Conservation (phyloP, 2,329 filamentous ascomycete genomes). For the Ophiobolus disseminans region DNA sequence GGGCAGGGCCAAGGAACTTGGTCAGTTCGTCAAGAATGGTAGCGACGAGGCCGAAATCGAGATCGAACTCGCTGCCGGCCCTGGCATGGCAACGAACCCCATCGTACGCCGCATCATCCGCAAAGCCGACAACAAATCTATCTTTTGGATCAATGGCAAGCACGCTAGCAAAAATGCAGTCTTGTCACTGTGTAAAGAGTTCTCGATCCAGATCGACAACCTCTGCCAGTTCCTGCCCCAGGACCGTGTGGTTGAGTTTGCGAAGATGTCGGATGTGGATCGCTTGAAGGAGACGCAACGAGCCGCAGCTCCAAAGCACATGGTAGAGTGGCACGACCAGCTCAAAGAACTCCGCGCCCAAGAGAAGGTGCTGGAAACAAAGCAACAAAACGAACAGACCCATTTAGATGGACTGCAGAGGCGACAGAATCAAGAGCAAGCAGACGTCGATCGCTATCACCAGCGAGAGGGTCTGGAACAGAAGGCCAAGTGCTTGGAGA, state of each 20-base stretch:
- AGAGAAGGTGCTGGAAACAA: conserved; percentile 69
- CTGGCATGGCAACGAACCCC: conserved; percentile 67
- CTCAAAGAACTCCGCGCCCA: conserved; percentile 74
- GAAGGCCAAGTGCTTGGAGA: conserved; percentile 69
- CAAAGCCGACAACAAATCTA: conserved; percentile 79
- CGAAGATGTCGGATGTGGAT: conserved; percentile 79
- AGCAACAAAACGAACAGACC: conserved; percentile 66
- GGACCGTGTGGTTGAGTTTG: conserved; percentile 94
- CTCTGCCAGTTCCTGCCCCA: conserved; percentile 96
- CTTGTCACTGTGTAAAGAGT: conserved; percentile 69
- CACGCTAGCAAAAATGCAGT: conserved; percentile 68
- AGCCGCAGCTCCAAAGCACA: conserved; percentile 82
- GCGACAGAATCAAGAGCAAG: conserved; percentile 76
- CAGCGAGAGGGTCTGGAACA: conserved; percentile 73
- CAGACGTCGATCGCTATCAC: conserved; percentile 81
- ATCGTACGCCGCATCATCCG: conserved; percentile 79
- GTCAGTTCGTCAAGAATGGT: conserved; percentile 94
- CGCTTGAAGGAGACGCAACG: conserved; percentile 85
- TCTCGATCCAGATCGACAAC: conserved; percentile 96
- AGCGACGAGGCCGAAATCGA: conserved; percentile 80
- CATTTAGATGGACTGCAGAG: conserved; percentile 71
- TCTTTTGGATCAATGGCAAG: conserved; percentile 78
- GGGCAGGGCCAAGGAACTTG: conserved; percentile 81
- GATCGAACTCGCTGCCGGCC: conserved; percentile 79
- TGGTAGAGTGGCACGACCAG: conserved; percentile 77